Evolutionary conservation across 495 filamentous ascomycete genomes (phyloP).

Genomic region (Pseudotulostoma volvatum): DNA sequence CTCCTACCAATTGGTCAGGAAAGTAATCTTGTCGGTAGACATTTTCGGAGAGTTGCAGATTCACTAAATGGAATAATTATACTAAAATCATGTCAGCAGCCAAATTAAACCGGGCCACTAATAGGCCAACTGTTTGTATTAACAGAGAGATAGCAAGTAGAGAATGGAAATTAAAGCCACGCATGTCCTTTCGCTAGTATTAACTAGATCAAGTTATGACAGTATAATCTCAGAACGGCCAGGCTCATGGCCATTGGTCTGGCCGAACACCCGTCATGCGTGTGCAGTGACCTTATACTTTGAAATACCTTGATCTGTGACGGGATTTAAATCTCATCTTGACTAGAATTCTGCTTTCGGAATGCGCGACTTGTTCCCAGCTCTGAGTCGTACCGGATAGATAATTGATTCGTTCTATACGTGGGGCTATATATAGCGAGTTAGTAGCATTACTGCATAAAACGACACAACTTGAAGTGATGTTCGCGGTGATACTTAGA

Average conservation of each 20-base stretch:
- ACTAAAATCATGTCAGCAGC: conserved; percentile 12
- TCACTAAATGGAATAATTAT: too few relatives aligned
- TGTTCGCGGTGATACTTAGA: too few relatives aligned
- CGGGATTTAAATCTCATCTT: conserved; percentile 3
- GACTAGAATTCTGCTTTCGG: neutral
- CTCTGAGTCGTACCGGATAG: conserved; percentile 4
- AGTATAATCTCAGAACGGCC: conserved; percentile 50
- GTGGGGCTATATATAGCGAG: too few relatives aligned
- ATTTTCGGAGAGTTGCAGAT: conserved; percentile 31
- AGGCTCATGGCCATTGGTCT: conserved; percentile 3
- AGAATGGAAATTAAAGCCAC: conserved; percentile 10
- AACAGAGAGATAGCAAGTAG: too few relatives aligned
- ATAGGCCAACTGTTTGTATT: too few relatives aligned
- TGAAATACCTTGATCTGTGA: conserved; percentile 42
- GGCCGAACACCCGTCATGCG: conserved; percentile 46
- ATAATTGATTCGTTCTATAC: too few relatives aligned
- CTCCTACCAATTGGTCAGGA: conserved; percentile 52
- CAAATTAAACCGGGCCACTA: too few relatives aligned
- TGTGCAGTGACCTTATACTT: conserved; percentile 30
- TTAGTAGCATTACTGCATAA: too few relatives aligned
- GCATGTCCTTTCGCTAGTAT: conserved; percentile 73
- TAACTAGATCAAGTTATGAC: conserved; percentile 71
- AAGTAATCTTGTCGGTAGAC: conserved; percentile 61
- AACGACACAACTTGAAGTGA: too few relatives aligned
- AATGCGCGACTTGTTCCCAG: conserved; percentile 3